Evolutionary conservation across 441 rosid genomes (phyloP), one percentile per base, ranked within the genome.

Genomic region (Manihot esculenta): DNA sequence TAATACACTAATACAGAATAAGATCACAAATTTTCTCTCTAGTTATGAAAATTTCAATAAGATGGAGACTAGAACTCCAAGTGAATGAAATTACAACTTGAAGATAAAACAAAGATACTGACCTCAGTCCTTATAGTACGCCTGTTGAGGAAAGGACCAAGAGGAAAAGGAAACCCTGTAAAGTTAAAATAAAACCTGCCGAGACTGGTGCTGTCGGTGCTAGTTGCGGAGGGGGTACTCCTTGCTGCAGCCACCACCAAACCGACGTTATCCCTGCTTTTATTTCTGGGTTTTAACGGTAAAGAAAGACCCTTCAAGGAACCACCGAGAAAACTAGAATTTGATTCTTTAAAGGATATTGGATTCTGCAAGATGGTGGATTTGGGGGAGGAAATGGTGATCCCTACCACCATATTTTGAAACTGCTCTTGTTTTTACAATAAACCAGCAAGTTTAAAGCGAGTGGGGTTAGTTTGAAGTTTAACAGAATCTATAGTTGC

Each of bases 131-230:
- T 85, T 62, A 80, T 88, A 49, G 99, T 95, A 66, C 92, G 84
- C 59, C 99, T 84, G 67, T 88, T 89, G 78, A 95, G 92, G 77
- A 92, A 92, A 86, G 99, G 99, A 15, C 99, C 97, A 41, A 95
- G 97, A 68, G 99, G 99, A 69, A 95, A 95, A 71, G 98, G 98
- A 61, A 95, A 95, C 5, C 98, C 98, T 15, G 97, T 95, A 79
- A 92, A 78, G 78, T 95, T 95, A 15, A 90, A 59, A 74, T 95
- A 90, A 82, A 95, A 95, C 55, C 87, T 89, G 69, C 86, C 82
- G 27, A 83, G 77, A 18, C 57, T 53, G 50, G 75, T 71, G 3
- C 76, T 73, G 45, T 59, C 73, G 23, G 57, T 73, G 42, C 76
- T 73, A 45, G 67, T 76, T 50, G 82, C 74, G 35, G 73, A 27